phyloP scores from a whole-genome alignment of 495 filamentous ascomycete species.

The Penicillium riverlandense region DNA sequence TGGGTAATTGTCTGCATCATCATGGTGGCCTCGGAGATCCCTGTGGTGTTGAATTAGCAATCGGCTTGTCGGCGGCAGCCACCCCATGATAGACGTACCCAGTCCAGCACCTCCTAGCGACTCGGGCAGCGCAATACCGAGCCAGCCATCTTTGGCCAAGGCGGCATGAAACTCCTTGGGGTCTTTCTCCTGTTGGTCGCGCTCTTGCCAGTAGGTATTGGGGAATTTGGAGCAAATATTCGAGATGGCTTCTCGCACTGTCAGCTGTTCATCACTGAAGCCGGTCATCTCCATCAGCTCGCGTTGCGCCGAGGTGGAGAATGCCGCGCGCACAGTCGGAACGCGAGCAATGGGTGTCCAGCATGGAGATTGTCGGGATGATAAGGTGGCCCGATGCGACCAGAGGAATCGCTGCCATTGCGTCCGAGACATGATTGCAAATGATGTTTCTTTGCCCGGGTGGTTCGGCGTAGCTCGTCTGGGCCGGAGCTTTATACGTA shows the following conservation, averaged over 20 bases:
- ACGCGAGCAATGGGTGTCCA: background rate
- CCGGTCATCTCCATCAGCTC: conserved; percentile 63
- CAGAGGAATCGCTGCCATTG: conserved; percentile 6
- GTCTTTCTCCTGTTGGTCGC: conserved; percentile 59
- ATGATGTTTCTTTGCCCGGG: background rate
- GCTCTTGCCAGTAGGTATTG: conserved; percentile 61
- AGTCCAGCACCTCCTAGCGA: conserved; percentile 65
- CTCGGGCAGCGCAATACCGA: conserved; percentile 71
- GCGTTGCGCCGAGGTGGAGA: conserved; percentile 23
- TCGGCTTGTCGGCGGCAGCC: conserved; percentile 25
- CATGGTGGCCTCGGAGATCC: conserved; percentile 73
- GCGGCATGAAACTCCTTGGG: conserved; percentile 68
- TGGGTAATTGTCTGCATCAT: conserved; percentile 80
- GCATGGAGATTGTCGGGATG: background rate
- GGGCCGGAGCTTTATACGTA: too few relatives aligned
- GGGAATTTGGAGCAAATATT: conserved; percentile 61
- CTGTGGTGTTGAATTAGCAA: conserved; percentile 4
- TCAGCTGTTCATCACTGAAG: conserved; percentile 65
- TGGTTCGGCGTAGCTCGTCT: too few relatives aligned
- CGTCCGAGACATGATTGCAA: conserved; percentile 10
- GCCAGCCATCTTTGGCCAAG: conserved; percentile 73
- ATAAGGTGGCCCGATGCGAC: background rate
- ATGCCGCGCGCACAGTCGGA: conserved; percentile 4
- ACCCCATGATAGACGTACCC: conserved; percentile 57
- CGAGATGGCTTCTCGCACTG: conserved; percentile 61